Base-by-base conservation (phyloP, 2,329 filamentous ascomycete genomes). In the Trichoderma endophyticum region DNA sequence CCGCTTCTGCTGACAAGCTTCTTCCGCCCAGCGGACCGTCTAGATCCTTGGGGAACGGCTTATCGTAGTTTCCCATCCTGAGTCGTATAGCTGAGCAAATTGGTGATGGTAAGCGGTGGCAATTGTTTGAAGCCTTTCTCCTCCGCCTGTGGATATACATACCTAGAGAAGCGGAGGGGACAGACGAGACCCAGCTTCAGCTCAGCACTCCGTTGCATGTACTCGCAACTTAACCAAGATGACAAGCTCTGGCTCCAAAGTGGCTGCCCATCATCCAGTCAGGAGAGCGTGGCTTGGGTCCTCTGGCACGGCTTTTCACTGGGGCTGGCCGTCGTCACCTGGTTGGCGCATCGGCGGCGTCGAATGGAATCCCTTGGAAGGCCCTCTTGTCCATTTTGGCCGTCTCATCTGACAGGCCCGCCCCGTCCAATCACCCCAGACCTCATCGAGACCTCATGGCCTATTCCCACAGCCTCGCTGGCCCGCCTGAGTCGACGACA, bases 371-470 rank as follows among this genome's bases (percentile, higher is more conserved):
- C 60, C 65, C 62, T 71, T 73, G 71, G 66, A 73, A 72, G 56
- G 26, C 26, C 63, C 32, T 43, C 60, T 66, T 18, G 48, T 39
- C 36, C 36, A 18, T 26, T 56, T 56, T 26, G 34, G 57, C 30
- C n/a, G 62, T 66, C 68, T 62, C 71, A 71, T 73, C 71, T 71
- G 71, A 74, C 71, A 65, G 73, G 57, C 68, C 64, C n/a, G 54
- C 39, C 48, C 32, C 43, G 57, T 39, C 73, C 73, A 74, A 74
- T 74, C 51, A 71, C 26, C 39, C 57, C 51, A 51, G 54, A 14
- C 43, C 63, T 56, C 57, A 39, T 36, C 24, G 34, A 51, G 54
- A n/a, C 43, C 63, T 56, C 57, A 39, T 36, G 30, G 34, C 34
- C 24, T 14, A 26, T 30, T 56, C 36, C 34, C 57, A 72, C 30